Percentiles rank a stretch among this genome's conserved stretches.
Evolutionary conservation across 2,329 filamentous ascomycete genomes (phyloP).

Genomic region (Fusarium bulbicola): DNA sequence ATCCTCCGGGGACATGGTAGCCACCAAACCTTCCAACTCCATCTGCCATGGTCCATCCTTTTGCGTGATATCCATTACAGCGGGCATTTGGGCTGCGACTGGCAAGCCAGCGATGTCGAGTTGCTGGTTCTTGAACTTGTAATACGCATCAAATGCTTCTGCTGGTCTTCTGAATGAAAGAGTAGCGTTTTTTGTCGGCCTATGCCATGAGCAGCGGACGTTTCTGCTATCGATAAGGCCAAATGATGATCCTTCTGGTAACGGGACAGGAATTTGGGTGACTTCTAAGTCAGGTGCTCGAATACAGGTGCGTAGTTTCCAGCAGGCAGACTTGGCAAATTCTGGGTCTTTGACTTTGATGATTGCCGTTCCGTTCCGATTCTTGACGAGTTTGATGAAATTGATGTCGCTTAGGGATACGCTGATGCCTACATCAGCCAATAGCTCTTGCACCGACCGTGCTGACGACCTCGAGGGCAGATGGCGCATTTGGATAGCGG

Average conservation of each 20-base stretch:
- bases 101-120: slow-evolving; percentile 37
- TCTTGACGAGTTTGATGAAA: background rate
- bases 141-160: slow-evolving; percentile 31
- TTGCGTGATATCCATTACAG: background rate
- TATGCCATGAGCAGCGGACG: slow-evolving; percentile 50
- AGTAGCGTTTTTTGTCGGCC: slow-evolving; percentile 40
- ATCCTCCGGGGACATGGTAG: background rate
- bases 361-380: background rate
- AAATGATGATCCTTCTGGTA: slow-evolving; percentile 39
- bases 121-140: slow-evolving; percentile 32
- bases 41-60: slow-evolving; percentile 2
- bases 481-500: slow-evolving; percentile 45
- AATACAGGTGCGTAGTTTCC: background rate
- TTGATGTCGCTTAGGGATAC: background rate
- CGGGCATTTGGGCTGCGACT: background rate
- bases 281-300: background rate
- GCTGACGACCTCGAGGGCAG: slow-evolving; percentile 37
- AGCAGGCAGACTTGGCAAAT: slow-evolving; percentile 12
- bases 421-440: slow-evolving; percentile 14
- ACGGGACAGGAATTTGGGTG: slow-evolving; percentile 6
- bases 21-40: background rate
- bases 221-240: slow-evolving; percentile 47
- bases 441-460: slow-evolving; percentile 25
- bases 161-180: slow-evolving; percentile 41
- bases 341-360: slow-evolving; percentile 9